Base-by-base conservation (phyloP, 805 yeast genomes). In the Suhomyces sp. region DNA sequence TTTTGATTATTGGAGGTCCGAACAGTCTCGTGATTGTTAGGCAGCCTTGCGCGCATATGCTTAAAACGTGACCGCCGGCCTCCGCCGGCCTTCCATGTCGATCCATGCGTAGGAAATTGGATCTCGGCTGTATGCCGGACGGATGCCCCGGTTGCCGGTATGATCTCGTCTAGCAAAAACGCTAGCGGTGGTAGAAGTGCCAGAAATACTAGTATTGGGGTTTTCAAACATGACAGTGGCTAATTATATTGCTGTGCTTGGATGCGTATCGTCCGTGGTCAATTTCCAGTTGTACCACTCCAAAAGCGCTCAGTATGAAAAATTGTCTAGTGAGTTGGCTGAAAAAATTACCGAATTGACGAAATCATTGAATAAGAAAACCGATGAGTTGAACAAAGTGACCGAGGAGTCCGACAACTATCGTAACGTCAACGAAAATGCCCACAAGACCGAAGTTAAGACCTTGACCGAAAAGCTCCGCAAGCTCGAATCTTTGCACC, bases 241-340 rank as follows among this genome's bases (percentile, higher is more conserved):
- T n/a, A 48, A 41, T 33, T 59, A 60, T 42, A 46, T 64, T 23
- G 62, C 65, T 4, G 57, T 60, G 8, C 50, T 54, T 27, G 65
- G 68, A 15, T 55, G 63, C 42, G 38, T 61, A 17, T 58, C 63
- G n/a, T 47, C 62, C 9, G 66, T 60, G 4, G 50, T 59, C 7
- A 51, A 60, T 15, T 62, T 51, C 53, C 64, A 63, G 49, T 48
- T 61, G 48, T 61, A 60, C 50, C 59, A 60, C 40, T 52, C 56
- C 31, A 63, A 60, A 52, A 53, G 46, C 6, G 51, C 57, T 12
- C 62, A 63, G 36, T 44, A 54, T 36, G 60, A 58, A 17, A 24
- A 47, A 10, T 36, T 51, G 29, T 26, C 48, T 24, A 49, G 26
- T 24, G 60, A 57, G 22, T 46, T 60, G 42, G 49, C 54, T 5